Conservation (phyloP, 257 asterid species). For the Coffea canephora region DNA sequence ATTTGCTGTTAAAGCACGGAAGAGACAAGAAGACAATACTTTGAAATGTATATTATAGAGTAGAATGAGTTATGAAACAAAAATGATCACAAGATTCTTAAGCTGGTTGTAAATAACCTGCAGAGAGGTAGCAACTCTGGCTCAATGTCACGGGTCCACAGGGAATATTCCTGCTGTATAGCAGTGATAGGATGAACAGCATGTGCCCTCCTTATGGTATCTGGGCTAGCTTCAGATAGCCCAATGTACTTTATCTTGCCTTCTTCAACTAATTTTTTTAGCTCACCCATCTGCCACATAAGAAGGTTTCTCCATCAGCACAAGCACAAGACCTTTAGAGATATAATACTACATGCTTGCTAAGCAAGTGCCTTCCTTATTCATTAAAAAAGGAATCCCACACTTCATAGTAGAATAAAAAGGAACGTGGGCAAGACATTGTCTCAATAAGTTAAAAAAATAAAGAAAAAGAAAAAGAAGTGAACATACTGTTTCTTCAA, state of each 20-base stretch:
- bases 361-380: not conserved
- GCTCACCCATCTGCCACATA: slow-evolving; percentile 50
- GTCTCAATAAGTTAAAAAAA: not conserved
- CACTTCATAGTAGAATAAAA: not conserved
- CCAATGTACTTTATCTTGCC: slow-evolving; percentile 64
- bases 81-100: not conserved
- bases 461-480: not conserved
- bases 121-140: slow-evolving; percentile 45
- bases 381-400: not conserved
- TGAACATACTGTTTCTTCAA: slow-evolving; percentile 56
- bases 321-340: not conserved
- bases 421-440: not conserved
- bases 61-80: too few relatives aligned
- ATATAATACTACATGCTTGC: not conserved
- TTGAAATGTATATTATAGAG: not conserved
- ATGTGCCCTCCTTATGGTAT: slow-evolving; percentile 62
- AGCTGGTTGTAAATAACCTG: not conserved
- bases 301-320: not conserved
- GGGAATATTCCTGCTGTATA: slow-evolving; percentile 57
- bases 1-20: not conserved
- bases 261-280: slow-evolving; percentile 53
- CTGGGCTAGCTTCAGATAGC: slow-evolving; percentile 61
- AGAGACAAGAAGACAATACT: not conserved
- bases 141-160: slow-evolving; percentile 64
- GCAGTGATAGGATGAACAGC: slow-evolving; percentile 66